Conservation (phyloP, 2,329 filamentous ascomycete genomes). For the Colletotrichum limetticola region DNA sequence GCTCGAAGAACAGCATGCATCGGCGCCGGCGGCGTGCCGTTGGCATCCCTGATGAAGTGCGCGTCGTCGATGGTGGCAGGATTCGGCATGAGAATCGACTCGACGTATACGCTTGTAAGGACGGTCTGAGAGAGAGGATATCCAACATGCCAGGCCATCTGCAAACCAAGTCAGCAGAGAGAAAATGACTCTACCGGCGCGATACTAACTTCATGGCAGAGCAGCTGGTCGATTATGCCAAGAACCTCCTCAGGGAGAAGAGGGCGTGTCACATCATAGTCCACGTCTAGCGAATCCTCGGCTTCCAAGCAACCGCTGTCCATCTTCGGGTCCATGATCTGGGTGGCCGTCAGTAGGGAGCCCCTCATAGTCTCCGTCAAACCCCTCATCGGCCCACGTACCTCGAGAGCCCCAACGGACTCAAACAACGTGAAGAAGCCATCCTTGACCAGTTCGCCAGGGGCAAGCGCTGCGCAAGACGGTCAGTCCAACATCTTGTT, state of each 20-base stretch:
- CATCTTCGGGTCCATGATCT: constrained; percentile 99
- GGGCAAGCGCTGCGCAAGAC: constrained; percentile 69
- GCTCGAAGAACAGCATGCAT: constrained; percentile 78
- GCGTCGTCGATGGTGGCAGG: constrained; percentile 73
- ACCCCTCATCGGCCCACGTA: constrained; percentile 42
- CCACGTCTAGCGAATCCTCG: constrained; percentile 84
- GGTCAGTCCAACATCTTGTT: constrained; percentile 38
- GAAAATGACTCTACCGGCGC: background rate
- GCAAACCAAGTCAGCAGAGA: constrained; percentile 25
- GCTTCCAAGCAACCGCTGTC: constrained; percentile 87
- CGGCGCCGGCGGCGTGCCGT: constrained; percentile 44
- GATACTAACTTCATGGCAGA: constrained; percentile 81
- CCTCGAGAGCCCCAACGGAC: constrained; percentile 87
- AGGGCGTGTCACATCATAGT: constrained; percentile 77
- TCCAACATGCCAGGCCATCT: constrained; percentile 98
- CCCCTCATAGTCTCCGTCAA: background rate
- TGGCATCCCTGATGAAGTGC: constrained; percentile 62
- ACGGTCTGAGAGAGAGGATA: constrained; percentile 94
- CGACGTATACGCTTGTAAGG: constrained; percentile 92
- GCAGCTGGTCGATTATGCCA: constrained; percentile 92
- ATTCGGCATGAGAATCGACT: constrained; percentile 79
- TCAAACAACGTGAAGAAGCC: constrained; percentile 94
- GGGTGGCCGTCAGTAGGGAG: constrained; percentile 21
- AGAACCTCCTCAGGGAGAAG: constrained; percentile 83
- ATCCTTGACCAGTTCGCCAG: constrained; percentile 93